Conservation (phyloP, 2,329 filamentous ascomycete species). For the Fusarium illudens region DNA sequence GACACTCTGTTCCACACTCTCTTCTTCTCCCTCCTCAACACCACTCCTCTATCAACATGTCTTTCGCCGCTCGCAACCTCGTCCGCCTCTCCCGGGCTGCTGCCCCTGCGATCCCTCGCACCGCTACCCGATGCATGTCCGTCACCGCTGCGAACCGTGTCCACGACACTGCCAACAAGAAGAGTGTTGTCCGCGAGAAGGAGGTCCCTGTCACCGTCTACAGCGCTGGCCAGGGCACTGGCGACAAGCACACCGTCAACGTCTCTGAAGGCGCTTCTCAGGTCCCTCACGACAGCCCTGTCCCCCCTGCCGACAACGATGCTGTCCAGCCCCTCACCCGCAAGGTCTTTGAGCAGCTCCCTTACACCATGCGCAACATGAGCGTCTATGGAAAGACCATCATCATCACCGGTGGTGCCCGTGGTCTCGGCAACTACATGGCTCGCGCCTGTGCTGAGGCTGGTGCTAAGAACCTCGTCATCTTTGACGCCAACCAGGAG, state of each 20-base stretch:
- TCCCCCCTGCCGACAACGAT: conserved; percentile 54
- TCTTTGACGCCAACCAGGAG: conserved; percentile 81
- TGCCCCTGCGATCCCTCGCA: conserved; percentile 39
- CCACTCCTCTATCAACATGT: conserved; percentile 43
- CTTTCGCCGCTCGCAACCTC: conserved; percentile 47
- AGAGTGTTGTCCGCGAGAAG: conserved; percentile 64
- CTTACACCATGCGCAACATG: conserved; percentile 74
- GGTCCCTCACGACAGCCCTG: conserved; percentile 53
- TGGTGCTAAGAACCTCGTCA: conserved; percentile 75
- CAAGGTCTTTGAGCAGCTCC: conserved; percentile 64
- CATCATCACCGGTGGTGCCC: conserved; percentile 77
- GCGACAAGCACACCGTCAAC: conserved; percentile 64
- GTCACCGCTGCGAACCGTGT: conserved; percentile 44
- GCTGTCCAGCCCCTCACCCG: conserved; percentile 61
- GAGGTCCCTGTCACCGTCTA: conserved; percentile 67
- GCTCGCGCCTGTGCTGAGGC: conserved; percentile 79
- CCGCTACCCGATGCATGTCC: conserved; percentile 47
- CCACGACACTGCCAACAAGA: conserved; percentile 55
- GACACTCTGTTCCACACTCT: not conserved
- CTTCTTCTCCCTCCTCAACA: conserved; percentile 6
- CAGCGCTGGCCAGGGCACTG: conserved; percentile 53
- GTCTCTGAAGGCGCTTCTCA: conserved; percentile 55
- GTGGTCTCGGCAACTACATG: conserved; percentile 82
- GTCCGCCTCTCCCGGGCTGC: conserved; percentile 47
- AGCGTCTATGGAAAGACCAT: conserved; percentile 75